Evolutionary conservation across 2,329 filamentous ascomycete genomes (phyloP).

Genomic region (Phialophora expanda): DNA sequence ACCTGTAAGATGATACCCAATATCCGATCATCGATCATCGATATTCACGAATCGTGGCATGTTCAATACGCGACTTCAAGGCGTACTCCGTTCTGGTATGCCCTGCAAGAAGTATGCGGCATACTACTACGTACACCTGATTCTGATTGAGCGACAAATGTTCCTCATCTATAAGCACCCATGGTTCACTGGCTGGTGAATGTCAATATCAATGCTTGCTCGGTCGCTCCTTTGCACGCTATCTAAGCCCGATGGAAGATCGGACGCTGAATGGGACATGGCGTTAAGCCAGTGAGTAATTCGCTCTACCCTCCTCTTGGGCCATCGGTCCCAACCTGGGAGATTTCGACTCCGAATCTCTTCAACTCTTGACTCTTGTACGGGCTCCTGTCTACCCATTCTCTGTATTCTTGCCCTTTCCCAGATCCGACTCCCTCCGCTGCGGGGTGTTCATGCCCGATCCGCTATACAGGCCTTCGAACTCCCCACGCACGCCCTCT

Average conservation of each 20-base stretch:
- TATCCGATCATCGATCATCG: too few species aligned
- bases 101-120: too few species aligned
- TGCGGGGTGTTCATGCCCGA: constrained; percentile 35
- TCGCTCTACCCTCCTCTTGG: not conserved
- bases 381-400: constrained; percentile 14
- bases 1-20: too few species aligned
- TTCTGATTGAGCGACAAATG: too few species aligned
- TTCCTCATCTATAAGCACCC: too few species aligned
- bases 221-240: not conserved
- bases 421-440: constrained; percentile 13
- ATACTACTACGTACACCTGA: too few species aligned
- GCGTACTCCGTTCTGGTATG: too few species aligned
- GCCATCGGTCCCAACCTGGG: not conserved
- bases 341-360: not conserved
- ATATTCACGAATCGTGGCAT: too few species aligned
- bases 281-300: not conserved
- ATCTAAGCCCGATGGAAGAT: not conserved
- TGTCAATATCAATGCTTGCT: not conserved
- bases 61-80: too few species aligned
- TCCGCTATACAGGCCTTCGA: constrained; percentile 56
- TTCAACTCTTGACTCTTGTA: not conserved
- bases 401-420: constrained; percentile 28
- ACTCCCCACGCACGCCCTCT: constrained; percentile 63
- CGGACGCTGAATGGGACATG: too few species aligned
- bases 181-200: too few species aligned